Base-by-base conservation (phyloP, 495 filamentous ascomycete species). In the Clohesyomyces aquaticus region DNA sequence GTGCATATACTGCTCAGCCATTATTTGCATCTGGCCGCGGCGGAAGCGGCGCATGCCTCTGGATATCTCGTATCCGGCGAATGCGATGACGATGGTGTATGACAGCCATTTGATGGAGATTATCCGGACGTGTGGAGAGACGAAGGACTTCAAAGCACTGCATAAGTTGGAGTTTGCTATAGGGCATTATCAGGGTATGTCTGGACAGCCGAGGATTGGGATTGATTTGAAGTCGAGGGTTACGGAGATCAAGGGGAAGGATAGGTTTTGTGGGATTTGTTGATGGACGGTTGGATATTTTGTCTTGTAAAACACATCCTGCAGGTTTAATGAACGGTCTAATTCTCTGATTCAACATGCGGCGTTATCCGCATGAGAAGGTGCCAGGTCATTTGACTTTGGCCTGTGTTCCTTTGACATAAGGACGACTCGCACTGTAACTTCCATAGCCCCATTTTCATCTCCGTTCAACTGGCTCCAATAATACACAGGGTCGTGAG, bases 31-130 rank as follows among this genome's bases (percentile, higher is more conserved):
- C 3, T 55, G 51, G 51, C 51, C 51, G 2, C 10, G 16, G 8
- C 26, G 27, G 3, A 32, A 38, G 3, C 25, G 51, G 3, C 25
- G 51, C 9, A 32, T 23, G 25, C 51, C 51, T 3, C 51, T 32
- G 9, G 51, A 55, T 22, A 38, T 55, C 3, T 12, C 26, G 18
- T 55, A 55, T 55, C 51, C 51, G 3, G 51, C 51, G 4, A 55
- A 55, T 23, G 51, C 22, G 6, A 23, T 55, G 9, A 55, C 12
- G 8, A 10, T 55, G 14, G 14, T 55, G 2, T 55, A 51, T 27
- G 48, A 51, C 23, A 19, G 14, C 6, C 10, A 3, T 14, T 19
- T 51, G 4, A 23, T 51, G 48, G 48, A 51, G 3, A 11, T 51
- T 4, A 22, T 51, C 9, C 9, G 22, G 19, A 27, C 22, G 3